Base-by-base conservation (phyloP, 805 yeast species). In the Pichia phayaonensis region DNA sequence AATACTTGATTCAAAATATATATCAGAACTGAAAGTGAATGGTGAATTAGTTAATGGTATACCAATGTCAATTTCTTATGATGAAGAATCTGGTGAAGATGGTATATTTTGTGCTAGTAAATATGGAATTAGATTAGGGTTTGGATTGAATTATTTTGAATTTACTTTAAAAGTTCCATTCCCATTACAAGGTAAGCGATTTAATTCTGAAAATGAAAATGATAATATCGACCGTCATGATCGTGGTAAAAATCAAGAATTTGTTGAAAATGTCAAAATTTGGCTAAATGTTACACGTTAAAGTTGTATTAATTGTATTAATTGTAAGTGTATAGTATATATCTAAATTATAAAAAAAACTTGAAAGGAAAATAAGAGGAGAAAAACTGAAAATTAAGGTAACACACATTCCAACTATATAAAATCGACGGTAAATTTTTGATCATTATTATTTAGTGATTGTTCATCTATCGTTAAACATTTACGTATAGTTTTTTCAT, bases 101-200 rank as follows among this genome's bases (percentile, higher is more conserved):
- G 61, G 61, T 2, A 55, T 52, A 52, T 59, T 55, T 53, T 61
- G 54, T 52, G 65, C 68, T 54, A 51, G 70, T 62, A 67, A 69
- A 50, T 76, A 70, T 57, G 47, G 46, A 20, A 18, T 54, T 26
- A 45, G 53, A 20, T 61, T 77, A 34, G 72, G 75, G 20, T 56
- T 66, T 44, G 82, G 82, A 1, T 62, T 77, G 56, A 77, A 75
- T 52, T 60, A 70, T 48, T 61, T 76, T 39, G 74, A 69, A 38
- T 73, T 72, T 47, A 66, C 65, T 15, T 54, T 63, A 40, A 59
- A 56, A 45, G 61, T 60, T 40, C 67, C 67, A 21, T 53, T 50
- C n/a, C 59, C 60, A 21, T 42, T 56, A 23, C 45, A 46, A n/a
- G 44, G 29, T 26, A 36, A 45, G 26, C 5, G 18, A 20, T n/a